Evolutionary conservation across 352 stramenopile species (phyloP), one percentile per base, ranked within the genome.

Genomic region (Sclerospora graminicola): DNA sequence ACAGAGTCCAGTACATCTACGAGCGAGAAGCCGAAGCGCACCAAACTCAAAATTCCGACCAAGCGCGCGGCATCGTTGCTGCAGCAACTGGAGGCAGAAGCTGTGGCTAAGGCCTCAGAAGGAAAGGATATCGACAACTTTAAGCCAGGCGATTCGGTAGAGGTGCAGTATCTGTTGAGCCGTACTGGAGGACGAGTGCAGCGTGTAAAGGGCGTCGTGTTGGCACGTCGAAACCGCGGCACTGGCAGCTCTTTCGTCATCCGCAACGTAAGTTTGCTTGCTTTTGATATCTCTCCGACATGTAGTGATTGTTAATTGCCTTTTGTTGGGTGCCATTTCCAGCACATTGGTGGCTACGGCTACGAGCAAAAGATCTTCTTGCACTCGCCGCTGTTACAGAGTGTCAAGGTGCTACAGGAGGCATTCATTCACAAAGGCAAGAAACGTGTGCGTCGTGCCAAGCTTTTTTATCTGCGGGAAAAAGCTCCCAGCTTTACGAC

Each of bases 371-470:
- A 86, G 63, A 90, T 90, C 42, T 90, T 90, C 48, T 44, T 88
- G 60, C 73, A 95, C 62, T 93, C 75, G 48, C 85, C 85, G 32
- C 63, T 95, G 40, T 60, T 96, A 40, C 67, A 93, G 59, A 84
- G 70, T 45, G 69, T 96, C 52, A 92, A 89, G 62, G 61, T 95
- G 45, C 39, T 95, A 50, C 60, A 94, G 62, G 58, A 90, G 51
- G 84, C 81, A 40, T 95, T 91, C 60, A 90, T 96, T 60, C 79
- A 90, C 59, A 91, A 90, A 62, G 84, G 84, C 57, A 87, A 91
- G 72, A 95, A 95, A 72, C 73, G 82, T 23, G 82, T 95, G 51
- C 79, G 84, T 41, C 76, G 85, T 45, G 73, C 77, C 54, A 95
- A 86, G 48, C 70, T 96, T 37, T 94, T 91, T 61, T 96, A 96